These are phyloP conservation scores for Pleurotus cornucopiae DNA, from an alignment of 768 basidiomycete genomes.

Conservation along the genomic window DNA sequence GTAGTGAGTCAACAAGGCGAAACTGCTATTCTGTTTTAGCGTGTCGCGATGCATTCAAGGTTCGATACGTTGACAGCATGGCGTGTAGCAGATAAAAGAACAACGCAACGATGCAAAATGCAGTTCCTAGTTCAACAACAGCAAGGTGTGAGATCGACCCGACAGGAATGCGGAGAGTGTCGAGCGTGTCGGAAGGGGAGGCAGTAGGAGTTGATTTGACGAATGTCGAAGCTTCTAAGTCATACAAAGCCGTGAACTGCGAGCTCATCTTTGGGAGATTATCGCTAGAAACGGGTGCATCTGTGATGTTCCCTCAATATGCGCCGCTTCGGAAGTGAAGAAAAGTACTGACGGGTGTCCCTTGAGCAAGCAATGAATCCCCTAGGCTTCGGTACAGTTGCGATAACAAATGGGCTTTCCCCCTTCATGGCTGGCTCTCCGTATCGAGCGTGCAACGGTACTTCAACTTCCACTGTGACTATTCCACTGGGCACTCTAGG, in stretches of 20 bases:
- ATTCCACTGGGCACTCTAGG: constrained; percentile 8
- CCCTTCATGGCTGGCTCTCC: constrained; percentile 22
- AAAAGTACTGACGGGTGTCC: constrained; percentile 16
- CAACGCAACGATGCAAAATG: constrained; percentile 30
- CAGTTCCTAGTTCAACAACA: constrained; percentile 39
- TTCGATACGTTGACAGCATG: neutral
- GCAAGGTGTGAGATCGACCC: constrained; percentile 31
- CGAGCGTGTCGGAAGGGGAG: constrained; percentile 7
- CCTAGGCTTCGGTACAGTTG: constrained; percentile 30
- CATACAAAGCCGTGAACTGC: constrained; percentile 15
- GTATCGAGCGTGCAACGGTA: constrained; percentile 47
- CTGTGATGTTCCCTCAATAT: neutral
- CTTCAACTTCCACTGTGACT: constrained; percentile 24
- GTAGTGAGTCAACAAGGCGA: too few relatives aligned
- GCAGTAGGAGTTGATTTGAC: constrained; percentile 17
- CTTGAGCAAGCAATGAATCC: constrained; percentile 34
- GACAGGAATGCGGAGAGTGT: constrained; percentile 30
- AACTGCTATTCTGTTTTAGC: too few relatives aligned
- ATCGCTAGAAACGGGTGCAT: neutral
- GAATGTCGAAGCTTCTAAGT: constrained; percentile 12
- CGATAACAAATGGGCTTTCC: constrained; percentile 19
- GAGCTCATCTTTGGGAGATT: constrained; percentile 12
- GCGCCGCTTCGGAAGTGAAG: neutral
- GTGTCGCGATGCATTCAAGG: neutral
- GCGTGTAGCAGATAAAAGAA: constrained; percentile 33